Evolutionary conservation across 805 yeast genomes (phyloP).

Genomic region (Lipomyces anomalus): DNA sequence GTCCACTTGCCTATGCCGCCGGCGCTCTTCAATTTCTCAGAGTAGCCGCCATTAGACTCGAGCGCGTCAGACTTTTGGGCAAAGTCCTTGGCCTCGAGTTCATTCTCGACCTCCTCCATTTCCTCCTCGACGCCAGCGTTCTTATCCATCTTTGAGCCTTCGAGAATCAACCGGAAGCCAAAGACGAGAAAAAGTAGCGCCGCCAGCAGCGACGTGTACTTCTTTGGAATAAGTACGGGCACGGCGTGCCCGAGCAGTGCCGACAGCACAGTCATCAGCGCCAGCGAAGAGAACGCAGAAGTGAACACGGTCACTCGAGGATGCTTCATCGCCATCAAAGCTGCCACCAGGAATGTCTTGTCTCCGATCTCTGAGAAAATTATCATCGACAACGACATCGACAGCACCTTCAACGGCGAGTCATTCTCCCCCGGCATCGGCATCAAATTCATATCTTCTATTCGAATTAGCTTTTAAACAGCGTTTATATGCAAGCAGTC

Average conservation of each 20-base stretch:
- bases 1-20: conserved; percentile 4
- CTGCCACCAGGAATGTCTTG: conserved; percentile 93
- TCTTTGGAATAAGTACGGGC: conserved; percentile 75
- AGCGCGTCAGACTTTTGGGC: conserved; percentile 44
- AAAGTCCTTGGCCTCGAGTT: conserved; percentile 61
- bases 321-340: conserved; percentile 95
- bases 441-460: too few species aligned
- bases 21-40: background rate
- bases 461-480: too few species aligned
- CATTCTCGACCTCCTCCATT: conserved; percentile 94
- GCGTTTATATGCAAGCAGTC: too few species aligned
- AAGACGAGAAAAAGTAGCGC: conserved; percentile 74
- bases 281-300: conserved; percentile 79
- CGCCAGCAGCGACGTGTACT: conserved; percentile 76
- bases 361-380: conserved; percentile 95
- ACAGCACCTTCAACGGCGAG: conserved; percentile 35
- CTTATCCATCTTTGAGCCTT: conserved; percentile 72
- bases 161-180: conserved; percentile 62
- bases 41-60: conserved; percentile 49
- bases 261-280: conserved; percentile 83
- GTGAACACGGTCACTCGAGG: conserved; percentile 78
- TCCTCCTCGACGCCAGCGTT: conserved; percentile 90
- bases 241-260: conserved; percentile 89
- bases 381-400: conserved; percentile 86
- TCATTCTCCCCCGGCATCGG: background rate